Conservation (phyloP, 306 rosid species). For the Trifolium repens region DNA sequence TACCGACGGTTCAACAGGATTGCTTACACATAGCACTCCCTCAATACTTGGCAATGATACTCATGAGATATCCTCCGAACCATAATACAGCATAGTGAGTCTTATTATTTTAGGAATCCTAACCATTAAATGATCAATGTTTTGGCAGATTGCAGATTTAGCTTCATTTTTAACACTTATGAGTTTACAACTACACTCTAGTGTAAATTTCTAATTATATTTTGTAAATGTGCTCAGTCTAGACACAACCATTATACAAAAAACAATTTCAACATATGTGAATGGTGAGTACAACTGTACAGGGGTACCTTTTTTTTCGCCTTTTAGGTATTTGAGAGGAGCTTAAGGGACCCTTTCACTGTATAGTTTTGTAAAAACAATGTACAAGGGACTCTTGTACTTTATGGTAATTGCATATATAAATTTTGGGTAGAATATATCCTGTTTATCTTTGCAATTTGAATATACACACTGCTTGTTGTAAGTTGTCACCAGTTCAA, state of each 20-base stretch:
- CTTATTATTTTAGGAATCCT: slow-evolving; percentile 4
- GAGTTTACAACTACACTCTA: background rate
- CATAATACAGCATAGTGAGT: slow-evolving; percentile 12
- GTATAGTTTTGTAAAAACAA: background rate
- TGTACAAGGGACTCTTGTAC: background rate
- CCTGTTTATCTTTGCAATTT: background rate
- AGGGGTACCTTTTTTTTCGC: background rate
- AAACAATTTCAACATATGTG: no score
- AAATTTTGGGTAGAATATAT: background rate
- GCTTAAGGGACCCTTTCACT: background rate
- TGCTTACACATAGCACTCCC: slow-evolving; percentile 25
- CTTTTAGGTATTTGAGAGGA: background rate
- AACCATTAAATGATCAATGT: background rate
- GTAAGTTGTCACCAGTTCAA: background rate
- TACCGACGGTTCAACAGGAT: slow-evolving; percentile 38
- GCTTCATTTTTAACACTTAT: slow-evolving; percentile 12
- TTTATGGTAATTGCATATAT: background rate
- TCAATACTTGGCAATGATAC: slow-evolving; percentile 30
- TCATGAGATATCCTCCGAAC: slow-evolving; percentile 26
- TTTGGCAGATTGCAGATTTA: slow-evolving; percentile 10
- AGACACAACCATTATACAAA: no score
- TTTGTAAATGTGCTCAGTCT: background rate
- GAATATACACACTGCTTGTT: background rate
- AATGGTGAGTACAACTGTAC: background rate
- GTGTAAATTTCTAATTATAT: background rate